phyloP scores from a whole-genome alignment of 176 grass and related monocot genomes.

The Alopecurus myosuroides region DNA sequence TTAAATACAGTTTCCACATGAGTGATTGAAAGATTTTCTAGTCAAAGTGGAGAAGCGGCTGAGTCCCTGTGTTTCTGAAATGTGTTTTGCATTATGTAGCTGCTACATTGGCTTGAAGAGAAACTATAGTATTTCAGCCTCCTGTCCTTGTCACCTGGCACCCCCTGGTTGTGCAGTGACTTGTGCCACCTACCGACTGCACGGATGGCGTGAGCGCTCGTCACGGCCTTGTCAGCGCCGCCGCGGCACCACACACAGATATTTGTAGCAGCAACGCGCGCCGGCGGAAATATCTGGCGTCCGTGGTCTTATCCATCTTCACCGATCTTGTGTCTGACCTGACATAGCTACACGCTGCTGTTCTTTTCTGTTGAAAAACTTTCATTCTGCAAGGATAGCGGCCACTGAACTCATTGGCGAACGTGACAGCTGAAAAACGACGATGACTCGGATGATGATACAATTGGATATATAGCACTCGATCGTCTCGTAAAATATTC shows the following conservation, averaged over 20 bases:
- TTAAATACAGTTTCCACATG: neutral
- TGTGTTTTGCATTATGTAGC: neutral
- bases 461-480: neutral
- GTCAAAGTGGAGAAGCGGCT: neutral
- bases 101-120: neutral
- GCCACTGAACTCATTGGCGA: neutral
- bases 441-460: neutral
- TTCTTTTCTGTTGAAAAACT: neutral
- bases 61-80: neutral
- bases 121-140: neutral
- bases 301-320: neutral
- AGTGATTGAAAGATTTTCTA: neutral
- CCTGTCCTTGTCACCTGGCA: neutral
- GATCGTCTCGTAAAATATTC: neutral
- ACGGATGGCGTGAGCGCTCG: neutral
- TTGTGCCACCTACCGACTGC: neutral
- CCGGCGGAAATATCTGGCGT: slow-evolving; percentile 28
- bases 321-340: neutral
- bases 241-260: neutral
- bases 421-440: neutral
- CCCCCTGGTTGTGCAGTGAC: neutral
- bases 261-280: neutral
- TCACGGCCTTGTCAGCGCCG: slow-evolving; percentile 25
- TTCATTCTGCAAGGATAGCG: neutral
- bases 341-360: neutral